Percentiles rank a stretch among this genome's conserved stretches.
Conservation (phyloP, 2,329 filamentous ascomycete species). For the Botryotinia calthae region DNA sequence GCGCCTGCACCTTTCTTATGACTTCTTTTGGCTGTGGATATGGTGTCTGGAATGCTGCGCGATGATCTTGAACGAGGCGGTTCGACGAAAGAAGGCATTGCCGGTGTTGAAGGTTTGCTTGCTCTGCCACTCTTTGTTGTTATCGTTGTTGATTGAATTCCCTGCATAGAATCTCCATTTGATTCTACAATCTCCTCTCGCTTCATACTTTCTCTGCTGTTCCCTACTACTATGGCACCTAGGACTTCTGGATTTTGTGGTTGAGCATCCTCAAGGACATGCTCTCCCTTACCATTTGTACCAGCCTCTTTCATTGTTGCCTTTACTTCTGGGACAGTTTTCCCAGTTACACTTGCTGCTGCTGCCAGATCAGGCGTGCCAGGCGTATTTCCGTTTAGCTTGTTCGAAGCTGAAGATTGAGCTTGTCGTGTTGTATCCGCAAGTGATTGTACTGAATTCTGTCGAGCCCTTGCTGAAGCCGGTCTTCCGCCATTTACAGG, state of each 20-base stretch:
- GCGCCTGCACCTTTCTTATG: slow-evolving; percentile 56
- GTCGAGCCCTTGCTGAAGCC: slow-evolving; percentile 67
- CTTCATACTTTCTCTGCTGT: slow-evolving; percentile 47
- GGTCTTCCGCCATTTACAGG: slow-evolving; percentile 58
- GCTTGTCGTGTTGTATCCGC: slow-evolving; percentile 56
- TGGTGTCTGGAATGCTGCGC: slow-evolving; percentile 42
- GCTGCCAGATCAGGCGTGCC: slow-evolving; percentile 38
- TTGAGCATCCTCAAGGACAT: slow-evolving; percentile 37
- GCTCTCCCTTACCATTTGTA: slow-evolving; percentile 36
- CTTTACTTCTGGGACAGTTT: slow-evolving; percentile 49
- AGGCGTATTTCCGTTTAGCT: slow-evolving; percentile 51
- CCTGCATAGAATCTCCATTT: slow-evolving; percentile 43
- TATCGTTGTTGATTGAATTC: slow-evolving; percentile 40
- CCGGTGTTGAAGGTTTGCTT: slow-evolving; percentile 65
- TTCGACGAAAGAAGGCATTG: slow-evolving; percentile 58
- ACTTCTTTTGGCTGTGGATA: slow-evolving; percentile 48
- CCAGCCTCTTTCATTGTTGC: slow-evolving; percentile 50
- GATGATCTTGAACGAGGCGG: slow-evolving; percentile 52
- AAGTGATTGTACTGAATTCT: slow-evolving; percentile 66
- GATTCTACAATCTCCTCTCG: slow-evolving; percentile 50
- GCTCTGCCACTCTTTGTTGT: slow-evolving; percentile 61
- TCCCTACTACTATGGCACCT: slow-evolving; percentile 36
- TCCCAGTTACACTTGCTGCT: slow-evolving; percentile 36
- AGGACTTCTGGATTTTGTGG: slow-evolving; percentile 38
- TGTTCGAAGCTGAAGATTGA: slow-evolving; percentile 59